Base-by-base conservation (phyloP, 345 rosid genomes). In the Ceriops zippeliana region DNA sequence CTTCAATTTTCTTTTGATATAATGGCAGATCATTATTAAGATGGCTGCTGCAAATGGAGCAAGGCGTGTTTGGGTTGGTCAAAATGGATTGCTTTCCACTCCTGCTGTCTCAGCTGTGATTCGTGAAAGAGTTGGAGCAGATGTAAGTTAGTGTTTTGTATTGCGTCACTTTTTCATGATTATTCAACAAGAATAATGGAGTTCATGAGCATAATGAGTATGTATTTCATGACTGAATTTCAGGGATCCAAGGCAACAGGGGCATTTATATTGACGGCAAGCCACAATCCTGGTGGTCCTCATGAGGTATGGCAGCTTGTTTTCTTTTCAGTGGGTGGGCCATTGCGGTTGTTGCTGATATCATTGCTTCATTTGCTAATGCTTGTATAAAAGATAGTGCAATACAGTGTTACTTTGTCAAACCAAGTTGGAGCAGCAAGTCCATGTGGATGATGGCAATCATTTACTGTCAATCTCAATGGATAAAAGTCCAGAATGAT, bases 241-340 rank as follows among this genome's bases (percentile, higher is more conserved):
- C 89, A 96, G 99, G 99, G 95, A 71, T 84, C 98, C 34, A 96
- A 84, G 81, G 90, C 99, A 75, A 84, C 91, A 0, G 99, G 99
- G 66, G 91, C 85, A 69, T 96, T 96, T 81, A 96, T 96, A 69
- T 84, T 96, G 87, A 96, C 99, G 20, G 99, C 99, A 66, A 96
- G 99, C 79, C 99, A 96, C 80, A 96, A 96, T 75, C 98, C 99
- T 56, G 99, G 99, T 72, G 99, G 99, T 73, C 99, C 99, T 52
- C 70, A 81, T 83, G 99, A 96, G 98, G 99, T 93, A 27, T 60
- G 35, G 22, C 32, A 51, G 27, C 5, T 65, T 75, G 21, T 57
- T 26, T 53, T 26, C 58, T 65, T 22, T 66, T 4, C 26, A 28
- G 1, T 51, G 62, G 58, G 10, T 49, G 20, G 46, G 30, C 35